phyloP scores from a whole-genome alignment of 2,329 filamentous ascomycete species.

The Fusarium goolgardi region DNA sequence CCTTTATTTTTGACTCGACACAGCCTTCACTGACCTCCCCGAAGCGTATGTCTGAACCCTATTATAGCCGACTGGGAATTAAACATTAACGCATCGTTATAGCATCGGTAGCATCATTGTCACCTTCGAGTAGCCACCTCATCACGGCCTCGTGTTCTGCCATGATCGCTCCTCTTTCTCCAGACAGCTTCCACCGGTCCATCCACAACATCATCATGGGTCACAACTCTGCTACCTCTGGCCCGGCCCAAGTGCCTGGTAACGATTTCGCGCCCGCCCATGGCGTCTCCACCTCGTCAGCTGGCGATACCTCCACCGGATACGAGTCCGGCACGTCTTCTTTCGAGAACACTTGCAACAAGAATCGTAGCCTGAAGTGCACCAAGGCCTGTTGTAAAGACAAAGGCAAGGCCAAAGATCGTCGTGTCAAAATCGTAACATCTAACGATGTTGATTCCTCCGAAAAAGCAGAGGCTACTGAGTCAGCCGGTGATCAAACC shows the following conservation, averaged over 20 bases:
- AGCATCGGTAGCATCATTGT: background rate
- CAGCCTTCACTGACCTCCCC: background rate
- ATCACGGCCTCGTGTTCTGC: background rate
- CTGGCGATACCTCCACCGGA: background rate
- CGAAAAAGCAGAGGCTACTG: background rate
- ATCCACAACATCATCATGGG: slow-evolving; percentile 13
- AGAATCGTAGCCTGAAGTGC: slow-evolving; percentile 7
- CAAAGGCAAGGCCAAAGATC: background rate
- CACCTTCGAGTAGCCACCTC: background rate
- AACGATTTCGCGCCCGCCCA: background rate
- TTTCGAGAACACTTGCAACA: background rate
- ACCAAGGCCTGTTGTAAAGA: background rate
- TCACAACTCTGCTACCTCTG: background rate
- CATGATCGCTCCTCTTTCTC: slow-evolving; percentile 20
- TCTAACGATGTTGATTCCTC: slow-evolving; percentile 12
- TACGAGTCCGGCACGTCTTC: background rate
- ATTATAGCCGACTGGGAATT: background rate
- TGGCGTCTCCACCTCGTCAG: slow-evolving; percentile 9
- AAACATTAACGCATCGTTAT: background rate
- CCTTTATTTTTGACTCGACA: background rate
- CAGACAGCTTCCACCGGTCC: slow-evolving; percentile 20
- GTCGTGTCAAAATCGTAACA: slow-evolving; percentile 5
- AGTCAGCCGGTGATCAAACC: background rate
- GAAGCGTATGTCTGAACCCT: background rate
- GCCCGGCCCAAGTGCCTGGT: background rate